phyloP scores from a whole-genome alignment of 441 rosid species.

The Codiaeum variegatum region DNA sequence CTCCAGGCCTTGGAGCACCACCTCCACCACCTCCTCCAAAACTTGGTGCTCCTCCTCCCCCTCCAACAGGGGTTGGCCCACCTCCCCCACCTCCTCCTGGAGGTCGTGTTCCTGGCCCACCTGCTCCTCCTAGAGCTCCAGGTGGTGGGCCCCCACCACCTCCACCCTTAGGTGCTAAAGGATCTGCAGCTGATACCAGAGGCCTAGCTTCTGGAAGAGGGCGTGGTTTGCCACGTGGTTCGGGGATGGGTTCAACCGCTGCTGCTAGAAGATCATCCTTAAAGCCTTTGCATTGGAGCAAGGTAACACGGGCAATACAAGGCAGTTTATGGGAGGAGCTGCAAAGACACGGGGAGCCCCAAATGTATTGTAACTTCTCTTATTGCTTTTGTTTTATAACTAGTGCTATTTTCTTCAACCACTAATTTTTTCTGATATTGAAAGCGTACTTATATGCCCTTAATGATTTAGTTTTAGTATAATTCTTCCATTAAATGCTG shows the following conservation, averaged over 20 bases:
- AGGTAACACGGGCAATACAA: constrained; percentile 90
- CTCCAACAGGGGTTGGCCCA: constrained; percentile 36
- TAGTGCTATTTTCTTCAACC: background rate
- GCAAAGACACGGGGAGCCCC: constrained; percentile 83
- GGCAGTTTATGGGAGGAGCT: constrained; percentile 99
- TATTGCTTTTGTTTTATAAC: constrained; percentile 9
- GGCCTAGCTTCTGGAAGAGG: constrained; percentile 60
- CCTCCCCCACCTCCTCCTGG: constrained; percentile 58
- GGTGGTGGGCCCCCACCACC: constrained; percentile 62
- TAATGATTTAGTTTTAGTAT: constrained; percentile 18
- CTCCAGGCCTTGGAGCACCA: constrained; percentile 32
- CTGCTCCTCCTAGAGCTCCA: constrained; percentile 60
- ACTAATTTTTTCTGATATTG: background rate
- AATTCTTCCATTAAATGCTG: constrained; percentile 1
- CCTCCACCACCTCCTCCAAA: constrained; percentile 27
- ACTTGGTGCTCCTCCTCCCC: constrained; percentile 38
- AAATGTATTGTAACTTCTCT: constrained; percentile 48
- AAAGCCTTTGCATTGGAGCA: constrained; percentile 98
- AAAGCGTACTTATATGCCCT: background rate
- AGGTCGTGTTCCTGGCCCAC: constrained; percentile 51
- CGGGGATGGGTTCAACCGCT: constrained; percentile 38
- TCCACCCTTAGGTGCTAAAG: constrained; percentile 46
- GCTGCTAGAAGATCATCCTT: constrained; percentile 73
- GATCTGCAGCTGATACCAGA: constrained; percentile 31
- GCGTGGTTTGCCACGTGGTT: constrained; percentile 57